A percentile compares a stretch with the other conserved stretches of the same genome.
Conservation (phyloP, 768 basidiomycete species). For the Neoboletus brunneissimus region DNA sequence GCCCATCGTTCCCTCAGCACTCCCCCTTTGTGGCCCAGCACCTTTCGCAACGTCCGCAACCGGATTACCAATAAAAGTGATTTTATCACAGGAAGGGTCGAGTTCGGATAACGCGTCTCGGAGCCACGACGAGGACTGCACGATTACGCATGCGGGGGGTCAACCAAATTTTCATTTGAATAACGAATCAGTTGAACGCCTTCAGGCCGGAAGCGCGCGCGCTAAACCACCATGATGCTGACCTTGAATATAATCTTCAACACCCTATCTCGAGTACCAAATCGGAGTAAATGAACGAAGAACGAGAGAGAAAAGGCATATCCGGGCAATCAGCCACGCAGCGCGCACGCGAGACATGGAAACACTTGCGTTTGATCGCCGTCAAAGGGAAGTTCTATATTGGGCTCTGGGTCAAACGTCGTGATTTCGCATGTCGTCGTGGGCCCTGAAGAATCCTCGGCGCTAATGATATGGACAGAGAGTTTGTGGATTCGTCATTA, state of each 20-base stretch:
- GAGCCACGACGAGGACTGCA: conserved; percentile 81
- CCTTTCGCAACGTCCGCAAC: conserved; percentile 31
- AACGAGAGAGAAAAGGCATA: background rate
- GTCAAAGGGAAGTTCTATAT: conserved; percentile 78
- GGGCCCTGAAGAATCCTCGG: conserved; percentile 76
- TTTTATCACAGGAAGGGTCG: conserved; percentile 81
- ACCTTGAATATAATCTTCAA: conserved; percentile 87
- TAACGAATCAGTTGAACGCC: background rate
- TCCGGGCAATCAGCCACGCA: conserved; percentile 9
- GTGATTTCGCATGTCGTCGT: conserved; percentile 85
- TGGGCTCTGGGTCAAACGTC: conserved; percentile 81
- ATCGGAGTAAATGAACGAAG: background rate
- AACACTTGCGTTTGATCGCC: conserved; percentile 52
- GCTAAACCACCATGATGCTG: conserved; percentile 7
- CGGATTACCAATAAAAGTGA: conserved; percentile 81
- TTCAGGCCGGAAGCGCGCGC: background rate
- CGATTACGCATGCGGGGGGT: conserved; percentile 11
- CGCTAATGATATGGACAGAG: conserved; percentile 38
- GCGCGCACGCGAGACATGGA: background rate
- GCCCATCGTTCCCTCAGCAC: background rate
- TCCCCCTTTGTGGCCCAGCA: conserved; percentile 13
- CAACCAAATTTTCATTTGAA: background rate
- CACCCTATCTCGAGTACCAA: conserved; percentile 41
- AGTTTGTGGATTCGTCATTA: conserved; percentile 2
- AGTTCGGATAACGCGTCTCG: conserved; percentile 90